Conservation (phyloP, 352 stramenopile genomes). For the Globisporangium nunn region DNA sequence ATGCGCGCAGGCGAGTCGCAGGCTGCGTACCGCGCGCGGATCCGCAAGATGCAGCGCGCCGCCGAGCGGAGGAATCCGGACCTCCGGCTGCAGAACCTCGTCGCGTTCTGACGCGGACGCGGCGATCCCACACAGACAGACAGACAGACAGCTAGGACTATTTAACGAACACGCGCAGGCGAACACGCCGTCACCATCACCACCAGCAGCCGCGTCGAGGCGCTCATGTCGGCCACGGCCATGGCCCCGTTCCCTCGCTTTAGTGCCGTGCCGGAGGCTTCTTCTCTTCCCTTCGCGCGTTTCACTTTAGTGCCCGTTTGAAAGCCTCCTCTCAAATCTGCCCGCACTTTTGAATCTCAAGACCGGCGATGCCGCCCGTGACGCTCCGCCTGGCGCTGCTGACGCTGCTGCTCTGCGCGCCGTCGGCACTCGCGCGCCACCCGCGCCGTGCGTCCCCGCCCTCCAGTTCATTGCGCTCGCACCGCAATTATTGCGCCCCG, state of each 20-base stretch:
- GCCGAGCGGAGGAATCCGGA: constrained; percentile 20
- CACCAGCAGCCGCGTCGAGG: neutral
- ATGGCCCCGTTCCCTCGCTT: neutral
- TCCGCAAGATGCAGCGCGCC: constrained; percentile 11
- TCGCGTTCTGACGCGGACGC: constrained; percentile 16
- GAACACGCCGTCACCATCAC: neutral
- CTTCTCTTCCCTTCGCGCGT: neutral
- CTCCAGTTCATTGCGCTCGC: neutral
- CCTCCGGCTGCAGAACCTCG: constrained; percentile 19
- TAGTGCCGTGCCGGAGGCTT: neutral
- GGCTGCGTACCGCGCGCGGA: constrained; percentile 9
- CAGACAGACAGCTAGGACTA: constrained; percentile 1
- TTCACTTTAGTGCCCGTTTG: neutral
- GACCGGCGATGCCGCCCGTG: neutral
- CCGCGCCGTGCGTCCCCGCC: neutral
- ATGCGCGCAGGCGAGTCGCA: constrained; percentile 13
- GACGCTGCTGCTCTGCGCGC: neutral
- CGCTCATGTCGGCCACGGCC: too few relatives aligned
- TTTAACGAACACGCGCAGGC: neutral
- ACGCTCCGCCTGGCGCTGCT: neutral
- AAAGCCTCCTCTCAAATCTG: neutral
- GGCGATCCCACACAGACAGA: neutral
- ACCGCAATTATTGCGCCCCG: neutral
- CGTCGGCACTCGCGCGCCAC: neutral
- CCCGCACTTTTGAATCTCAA: neutral